Conservation (phyloP, 176 grass and related monocot genomes). For the Pharus latifolius region DNA sequence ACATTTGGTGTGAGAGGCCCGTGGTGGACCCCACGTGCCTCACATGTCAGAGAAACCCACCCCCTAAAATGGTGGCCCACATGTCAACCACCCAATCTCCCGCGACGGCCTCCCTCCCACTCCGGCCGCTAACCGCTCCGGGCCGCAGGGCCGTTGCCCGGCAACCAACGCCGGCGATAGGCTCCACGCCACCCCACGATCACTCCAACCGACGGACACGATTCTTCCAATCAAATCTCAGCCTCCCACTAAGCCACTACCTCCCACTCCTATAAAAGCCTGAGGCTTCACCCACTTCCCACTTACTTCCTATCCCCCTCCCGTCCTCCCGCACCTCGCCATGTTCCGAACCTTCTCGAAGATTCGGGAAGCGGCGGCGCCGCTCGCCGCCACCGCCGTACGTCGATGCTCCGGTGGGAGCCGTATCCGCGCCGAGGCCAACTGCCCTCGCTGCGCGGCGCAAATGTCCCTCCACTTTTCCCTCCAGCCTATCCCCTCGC, state of each 20-base stretch:
- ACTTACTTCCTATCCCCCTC: background rate
- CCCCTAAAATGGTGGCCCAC: conserved; percentile 17
- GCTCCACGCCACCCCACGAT: background rate
- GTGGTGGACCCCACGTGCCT: conserved; percentile 22
- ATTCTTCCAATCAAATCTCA: conserved; percentile 55
- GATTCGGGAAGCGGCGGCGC: conserved; percentile 35
- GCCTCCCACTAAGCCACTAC: conserved; percentile 13
- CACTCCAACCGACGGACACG: conserved; percentile 15
- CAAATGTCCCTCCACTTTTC: conserved; percentile 58
- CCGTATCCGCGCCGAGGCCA: conserved; percentile 54
- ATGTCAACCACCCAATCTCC: conserved; percentile 11
- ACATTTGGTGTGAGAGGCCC: background rate
- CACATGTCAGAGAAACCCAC: conserved; percentile 13
- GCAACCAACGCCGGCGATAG: background rate
- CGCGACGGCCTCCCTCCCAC: background rate
- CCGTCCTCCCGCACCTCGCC: background rate
- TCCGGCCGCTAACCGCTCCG: conserved; percentile 47
- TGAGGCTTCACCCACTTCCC: conserved; percentile 22
- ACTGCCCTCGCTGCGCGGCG: conserved; percentile 49
- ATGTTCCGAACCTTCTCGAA: conserved; percentile 35
- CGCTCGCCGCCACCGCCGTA: conserved; percentile 6
- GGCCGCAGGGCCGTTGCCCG: conserved; percentile 11
- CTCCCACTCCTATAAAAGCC: conserved; percentile 20
- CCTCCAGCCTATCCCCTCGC: conserved; percentile 9
- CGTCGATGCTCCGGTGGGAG: conserved; percentile 21